Evolutionary conservation across 345 rosid genomes (phyloP), one percentile per base, ranked within the genome.

Genomic region (Physaria fendleri): DNA sequence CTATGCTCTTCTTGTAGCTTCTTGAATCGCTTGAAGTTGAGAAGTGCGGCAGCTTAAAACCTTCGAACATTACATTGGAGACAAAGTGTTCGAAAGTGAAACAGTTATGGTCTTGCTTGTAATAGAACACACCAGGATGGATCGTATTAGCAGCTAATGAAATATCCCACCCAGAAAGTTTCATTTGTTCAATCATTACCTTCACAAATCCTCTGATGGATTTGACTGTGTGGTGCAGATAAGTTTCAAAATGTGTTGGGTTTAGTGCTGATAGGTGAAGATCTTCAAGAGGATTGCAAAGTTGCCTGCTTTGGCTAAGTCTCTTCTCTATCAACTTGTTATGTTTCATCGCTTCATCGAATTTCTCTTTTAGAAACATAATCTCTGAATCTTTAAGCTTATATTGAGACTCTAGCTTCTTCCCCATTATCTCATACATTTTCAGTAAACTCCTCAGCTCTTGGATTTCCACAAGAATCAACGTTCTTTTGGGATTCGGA

Each of bases 331-430:
- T 40, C 13, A 49, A 50, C 50, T 54, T 74, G 69, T 85, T 93
- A 34, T 77, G 82, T 40, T 69, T 77, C 32, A 40, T 74, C 5
- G 66, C 40, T 42, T 81, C 89, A 11, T 83, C 84, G 21, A 79
- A 63, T 62, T 80, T 87, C 69, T 85, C 89, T 65, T 46, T 66
- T 8, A 89, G 80, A 52, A 81, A 78, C 32, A 74, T 54, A 51
- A 79, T 62, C 64, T 93, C 97, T 0, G 94, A 87, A 16, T 87
- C 91, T 75, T 85, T 93, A 47, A 83, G 82, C 74, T 67, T 77
- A 40, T 72, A 57, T 74, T 93, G 89, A 59, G 82, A 71, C 64
- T 87, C 95, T 41, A 90, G 46, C 67, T 84, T 90, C 81, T 74
- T 87, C 59, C 82, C 82, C 84, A 72, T 79, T 4, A 81, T 64